Evolutionary conservation across 2,329 filamentous ascomycete species (phyloP).

Genomic region (Diaporthe aspalathi): DNA sequence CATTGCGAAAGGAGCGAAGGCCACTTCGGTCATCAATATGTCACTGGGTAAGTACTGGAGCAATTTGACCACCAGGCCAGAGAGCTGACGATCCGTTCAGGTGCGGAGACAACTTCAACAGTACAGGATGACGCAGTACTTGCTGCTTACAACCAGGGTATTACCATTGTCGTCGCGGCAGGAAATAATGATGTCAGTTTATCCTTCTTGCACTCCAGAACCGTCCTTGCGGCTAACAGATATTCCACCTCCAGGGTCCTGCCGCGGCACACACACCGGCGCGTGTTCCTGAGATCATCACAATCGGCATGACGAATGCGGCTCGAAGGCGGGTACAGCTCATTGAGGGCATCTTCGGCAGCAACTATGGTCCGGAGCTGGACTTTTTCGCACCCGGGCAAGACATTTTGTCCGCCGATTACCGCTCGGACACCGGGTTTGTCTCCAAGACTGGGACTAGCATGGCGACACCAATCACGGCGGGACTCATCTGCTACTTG

Average conservation of each 20-base stretch:
- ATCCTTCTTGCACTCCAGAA: not conserved
- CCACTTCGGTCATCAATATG: conserved; percentile 17
- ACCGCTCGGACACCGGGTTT: not conserved
- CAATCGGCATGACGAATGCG: conserved; percentile 3
- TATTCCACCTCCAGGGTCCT: not conserved
- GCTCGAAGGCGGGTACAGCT: not conserved
- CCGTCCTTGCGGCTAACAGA: not conserved
- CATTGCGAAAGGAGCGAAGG: conserved; percentile 4
- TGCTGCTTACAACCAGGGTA: conserved; percentile 1
- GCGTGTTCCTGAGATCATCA: conserved; percentile 7
- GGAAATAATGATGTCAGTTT: conserved; percentile 1
- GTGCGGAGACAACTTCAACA: not conserved
- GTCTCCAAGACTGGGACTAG: not conserved
- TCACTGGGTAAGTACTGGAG: not conserved
- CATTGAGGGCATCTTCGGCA: not conserved
- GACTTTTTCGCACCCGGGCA: conserved; percentile 6
- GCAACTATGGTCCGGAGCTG: conserved; percentile 15
- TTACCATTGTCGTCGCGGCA: conserved; percentile 5
- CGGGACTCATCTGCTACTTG: conserved; percentile 13
- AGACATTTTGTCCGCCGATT: conserved; percentile 9
- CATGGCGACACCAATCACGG: conserved; percentile 17
- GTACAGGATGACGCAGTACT: not conserved
- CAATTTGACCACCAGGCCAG: too few species aligned
- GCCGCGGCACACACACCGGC: not conserved
- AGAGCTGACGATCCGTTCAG: not conserved